These are phyloP conservation scores for Aureobasidium namibiae DNA, from an alignment of 2,329 filamentous ascomycete genomes.

Conservation along the genomic window DNA sequence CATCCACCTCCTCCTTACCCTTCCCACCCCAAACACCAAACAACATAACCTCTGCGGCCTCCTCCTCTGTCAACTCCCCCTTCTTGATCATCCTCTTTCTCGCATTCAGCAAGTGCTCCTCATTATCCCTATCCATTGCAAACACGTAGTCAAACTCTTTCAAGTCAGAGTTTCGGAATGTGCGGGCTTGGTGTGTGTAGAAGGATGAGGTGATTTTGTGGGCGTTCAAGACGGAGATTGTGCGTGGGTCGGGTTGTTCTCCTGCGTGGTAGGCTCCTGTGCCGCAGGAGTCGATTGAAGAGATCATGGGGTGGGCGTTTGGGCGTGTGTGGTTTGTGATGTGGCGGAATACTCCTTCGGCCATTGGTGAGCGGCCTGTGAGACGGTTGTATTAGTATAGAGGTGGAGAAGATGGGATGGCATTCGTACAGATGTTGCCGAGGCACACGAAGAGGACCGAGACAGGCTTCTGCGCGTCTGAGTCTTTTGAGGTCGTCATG, in stretches of 20 bases:
- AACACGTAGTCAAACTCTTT: constrained; percentile 84
- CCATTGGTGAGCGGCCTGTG: constrained; percentile 69
- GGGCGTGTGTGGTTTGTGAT: constrained; percentile 50
- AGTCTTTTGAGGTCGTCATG: neutral
- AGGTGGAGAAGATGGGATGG: neutral
- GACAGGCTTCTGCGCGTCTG: constrained; percentile 29
- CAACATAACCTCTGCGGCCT: constrained; percentile 43
- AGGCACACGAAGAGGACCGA: constrained; percentile 92
- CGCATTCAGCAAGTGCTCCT: constrained; percentile 59
- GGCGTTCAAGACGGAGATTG: constrained; percentile 65
- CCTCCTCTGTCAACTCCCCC: constrained; percentile 31
- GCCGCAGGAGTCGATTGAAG: constrained; percentile 75
- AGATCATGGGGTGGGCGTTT: constrained; percentile 44
- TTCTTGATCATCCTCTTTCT: constrained; percentile 43
- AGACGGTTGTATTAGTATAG: neutral
- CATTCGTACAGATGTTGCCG: constrained; percentile 69
- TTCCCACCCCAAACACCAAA: constrained; percentile 74
- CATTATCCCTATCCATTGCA: constrained; percentile 84
- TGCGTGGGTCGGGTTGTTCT: constrained; percentile 70
- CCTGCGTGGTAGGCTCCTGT: constrained; percentile 82
- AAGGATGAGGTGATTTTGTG: constrained; percentile 59
- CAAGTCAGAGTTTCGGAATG: constrained; percentile 66
- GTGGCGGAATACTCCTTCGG: constrained; percentile 81
- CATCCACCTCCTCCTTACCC: constrained; percentile 60
- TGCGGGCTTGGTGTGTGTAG: constrained; percentile 70